A percentile compares a stretch with the other conserved stretches of the same genome.
Evolutionary conservation across 495 filamentous ascomycete genomes (phyloP).

Genomic region (Platismatia glauca): DNA sequence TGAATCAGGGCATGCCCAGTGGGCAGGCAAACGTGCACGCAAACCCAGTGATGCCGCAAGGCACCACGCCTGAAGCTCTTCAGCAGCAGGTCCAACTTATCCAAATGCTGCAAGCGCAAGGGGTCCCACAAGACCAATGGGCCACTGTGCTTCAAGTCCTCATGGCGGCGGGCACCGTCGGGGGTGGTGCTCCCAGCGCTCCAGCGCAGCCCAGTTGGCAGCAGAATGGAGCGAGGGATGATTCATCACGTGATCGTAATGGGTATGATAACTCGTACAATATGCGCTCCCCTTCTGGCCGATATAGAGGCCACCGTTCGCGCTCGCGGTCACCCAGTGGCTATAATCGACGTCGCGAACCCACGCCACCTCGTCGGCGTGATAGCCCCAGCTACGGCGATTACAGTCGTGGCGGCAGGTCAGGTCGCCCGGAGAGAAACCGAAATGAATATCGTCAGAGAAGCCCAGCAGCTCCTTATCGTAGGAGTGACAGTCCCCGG

Average conservation of each 20-base stretch:
- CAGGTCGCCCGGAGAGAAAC: constrained; percentile 44
- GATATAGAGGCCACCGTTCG: constrained; percentile 45
- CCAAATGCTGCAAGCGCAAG: constrained; percentile 49
- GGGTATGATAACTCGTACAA: constrained; percentile 43
- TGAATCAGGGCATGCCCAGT: constrained; percentile 17
- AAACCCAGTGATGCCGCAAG: constrained; percentile 30
- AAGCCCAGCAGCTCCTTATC: constrained; percentile 58
- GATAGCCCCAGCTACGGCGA: constrained; percentile 67
- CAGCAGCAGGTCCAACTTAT: constrained; percentile 58
- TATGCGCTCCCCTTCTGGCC: constrained; percentile 47
- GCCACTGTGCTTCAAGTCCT: constrained; percentile 43
- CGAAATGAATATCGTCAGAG: constrained; percentile 73
- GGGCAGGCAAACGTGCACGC: constrained; percentile 22
- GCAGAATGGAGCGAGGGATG: constrained; percentile 30
- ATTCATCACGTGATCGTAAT: constrained; percentile 53
- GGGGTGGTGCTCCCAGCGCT: constrained; percentile 26
- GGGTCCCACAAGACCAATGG: constrained; percentile 55
- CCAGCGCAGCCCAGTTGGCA: constrained; percentile 24
- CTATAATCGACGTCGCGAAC: constrained; percentile 56
- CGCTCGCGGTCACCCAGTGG: constrained; percentile 68
- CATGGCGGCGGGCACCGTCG: constrained; percentile 26
- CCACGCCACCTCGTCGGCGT: constrained; percentile 49
- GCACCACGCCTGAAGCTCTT: constrained; percentile 31
- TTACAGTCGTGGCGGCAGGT: constrained; percentile 52
- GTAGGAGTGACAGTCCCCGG: constrained; percentile 51